phyloP scores from a whole-genome alignment of 2,329 filamentous ascomycete genomes.

The Xylariaceae sp. region DNA sequence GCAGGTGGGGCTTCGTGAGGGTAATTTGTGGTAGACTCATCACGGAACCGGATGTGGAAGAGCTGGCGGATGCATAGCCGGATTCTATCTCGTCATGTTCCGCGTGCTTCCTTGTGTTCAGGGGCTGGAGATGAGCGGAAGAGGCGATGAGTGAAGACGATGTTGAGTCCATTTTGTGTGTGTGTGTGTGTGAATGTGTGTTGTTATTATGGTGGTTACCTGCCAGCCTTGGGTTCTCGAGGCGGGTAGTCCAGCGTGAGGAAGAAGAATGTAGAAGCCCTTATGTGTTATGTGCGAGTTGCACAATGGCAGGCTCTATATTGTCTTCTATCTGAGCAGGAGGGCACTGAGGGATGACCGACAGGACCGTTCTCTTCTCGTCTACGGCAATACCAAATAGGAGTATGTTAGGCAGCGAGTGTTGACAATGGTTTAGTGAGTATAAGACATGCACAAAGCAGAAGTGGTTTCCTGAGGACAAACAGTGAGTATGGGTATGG shows the following conservation, averaged over 20 bases:
- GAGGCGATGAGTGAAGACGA: conserved; percentile 38
- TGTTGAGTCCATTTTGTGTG: conserved; percentile 23
- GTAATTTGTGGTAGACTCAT: conserved; percentile 66
- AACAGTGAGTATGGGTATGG: background rate
- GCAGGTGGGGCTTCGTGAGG: conserved; percentile 82
- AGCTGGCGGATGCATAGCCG: conserved; percentile 67
- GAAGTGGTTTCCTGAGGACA: background rate
- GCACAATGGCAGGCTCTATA: background rate
- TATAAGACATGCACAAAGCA: conserved; percentile 2
- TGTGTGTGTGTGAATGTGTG: conserved; percentile 9
- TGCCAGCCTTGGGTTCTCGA: background rate
- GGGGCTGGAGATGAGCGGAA: conserved; percentile 34
- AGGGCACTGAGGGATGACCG: background rate
- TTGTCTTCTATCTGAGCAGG: background rate
- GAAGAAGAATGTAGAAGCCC: background rate
- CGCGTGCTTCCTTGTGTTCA: conserved; percentile 38
- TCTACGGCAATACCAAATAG: background rate
- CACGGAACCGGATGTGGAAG: conserved; percentile 56
- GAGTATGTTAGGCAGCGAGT: background rate
- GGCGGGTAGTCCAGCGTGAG: background rate
- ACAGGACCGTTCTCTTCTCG: background rate
- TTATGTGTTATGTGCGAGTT: background rate
- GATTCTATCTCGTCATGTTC: conserved; percentile 60
- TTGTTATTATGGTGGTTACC: background rate
- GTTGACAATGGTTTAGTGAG: background rate